Evolutionary conservation across 129 eudicot genomes (phyloP).

Genomic region (Lonicera japonica): DNA sequence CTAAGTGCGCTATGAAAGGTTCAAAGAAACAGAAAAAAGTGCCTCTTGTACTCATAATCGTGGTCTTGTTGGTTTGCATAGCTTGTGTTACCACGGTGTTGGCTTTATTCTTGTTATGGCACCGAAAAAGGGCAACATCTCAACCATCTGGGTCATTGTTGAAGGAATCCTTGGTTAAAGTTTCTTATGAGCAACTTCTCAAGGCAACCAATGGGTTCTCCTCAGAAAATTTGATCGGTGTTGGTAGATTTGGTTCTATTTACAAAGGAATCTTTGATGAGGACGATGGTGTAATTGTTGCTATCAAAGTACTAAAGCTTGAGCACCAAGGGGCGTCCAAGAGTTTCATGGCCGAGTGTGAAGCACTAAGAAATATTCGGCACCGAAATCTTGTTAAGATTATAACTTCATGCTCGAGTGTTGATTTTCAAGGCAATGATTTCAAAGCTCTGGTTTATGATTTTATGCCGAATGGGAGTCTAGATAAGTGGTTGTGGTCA

Average conservation of each 20-base stretch:
- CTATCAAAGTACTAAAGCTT: constrained; percentile 43
- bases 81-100: too few relatives aligned
- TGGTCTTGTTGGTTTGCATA: too few relatives aligned
- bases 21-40: too few relatives aligned
- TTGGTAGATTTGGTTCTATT: constrained; percentile 29
- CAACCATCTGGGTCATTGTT: constrained; percentile 4
- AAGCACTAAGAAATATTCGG: constrained; percentile 32
- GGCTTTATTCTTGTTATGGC: constrained; percentile 14
- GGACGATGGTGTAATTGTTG: constrained; percentile 15
- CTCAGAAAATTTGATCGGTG: constrained; percentile 23
- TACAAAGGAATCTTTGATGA: constrained; percentile 29
- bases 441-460: constrained; percentile 49
- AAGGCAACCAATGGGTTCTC: constrained; percentile 47
- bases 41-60: too few relatives aligned
- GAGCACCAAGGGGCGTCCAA: constrained; percentile 22
- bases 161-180: too few relatives aligned
- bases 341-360: constrained; percentile 36
- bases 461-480: constrained; percentile 42
- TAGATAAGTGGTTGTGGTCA: constrained; percentile 33
- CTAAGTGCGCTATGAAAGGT: constrained; percentile 20
- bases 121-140: constrained; percentile 8
- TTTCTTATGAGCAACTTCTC: constrained; percentile 30
- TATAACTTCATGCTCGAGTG: constrained; percentile 39
- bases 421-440: constrained; percentile 26
- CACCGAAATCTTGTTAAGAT: constrained; percentile 40